These are phyloP conservation scores for Plasmodium sp. DNA, from an alignment of 169 alveolate species.

Conservation along the genomic window DNA sequence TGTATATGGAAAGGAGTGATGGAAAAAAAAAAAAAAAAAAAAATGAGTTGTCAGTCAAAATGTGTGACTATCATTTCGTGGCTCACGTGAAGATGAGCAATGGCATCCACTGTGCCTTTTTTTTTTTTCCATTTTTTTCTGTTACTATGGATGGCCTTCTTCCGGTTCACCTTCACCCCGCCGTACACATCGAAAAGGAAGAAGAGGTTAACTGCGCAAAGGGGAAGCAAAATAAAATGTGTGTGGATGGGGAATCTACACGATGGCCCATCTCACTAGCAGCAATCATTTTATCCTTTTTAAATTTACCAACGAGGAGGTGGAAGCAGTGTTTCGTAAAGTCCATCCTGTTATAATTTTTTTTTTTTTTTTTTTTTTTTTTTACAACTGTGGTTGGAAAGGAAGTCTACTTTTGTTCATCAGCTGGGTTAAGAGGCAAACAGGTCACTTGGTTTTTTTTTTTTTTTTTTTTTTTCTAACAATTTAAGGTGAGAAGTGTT, in stretches of 20 bases:
- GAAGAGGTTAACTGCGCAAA: not conserved
- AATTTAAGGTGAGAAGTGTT: not conserved
- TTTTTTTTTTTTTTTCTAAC: not conserved
- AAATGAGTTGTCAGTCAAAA: not conserved
- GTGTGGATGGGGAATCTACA: not conserved
- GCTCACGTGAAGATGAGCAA: not conserved
- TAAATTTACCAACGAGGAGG: constrained; percentile 13
- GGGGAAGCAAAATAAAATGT: not conserved
- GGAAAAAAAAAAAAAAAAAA: not conserved
- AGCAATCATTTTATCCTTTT: not conserved
- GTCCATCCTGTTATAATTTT: not conserved
- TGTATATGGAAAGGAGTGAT: not conserved
- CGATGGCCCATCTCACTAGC: not conserved
- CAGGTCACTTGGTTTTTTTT: not conserved
- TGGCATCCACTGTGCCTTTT: not conserved
- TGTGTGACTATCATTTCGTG: not conserved
- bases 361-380: not conserved
- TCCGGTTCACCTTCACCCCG: not conserved
- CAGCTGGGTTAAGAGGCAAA: not conserved
- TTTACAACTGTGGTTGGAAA: not conserved
- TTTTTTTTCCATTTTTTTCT: not conserved
- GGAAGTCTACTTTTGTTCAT: not conserved
- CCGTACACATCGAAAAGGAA: not conserved
- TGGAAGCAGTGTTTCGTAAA: not conserved
- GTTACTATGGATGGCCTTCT: not conserved